Evolutionary conservation across 345 rosid species (phyloP), one percentile per base, ranked within the genome.

Genomic region (Ricinus communis): DNA sequence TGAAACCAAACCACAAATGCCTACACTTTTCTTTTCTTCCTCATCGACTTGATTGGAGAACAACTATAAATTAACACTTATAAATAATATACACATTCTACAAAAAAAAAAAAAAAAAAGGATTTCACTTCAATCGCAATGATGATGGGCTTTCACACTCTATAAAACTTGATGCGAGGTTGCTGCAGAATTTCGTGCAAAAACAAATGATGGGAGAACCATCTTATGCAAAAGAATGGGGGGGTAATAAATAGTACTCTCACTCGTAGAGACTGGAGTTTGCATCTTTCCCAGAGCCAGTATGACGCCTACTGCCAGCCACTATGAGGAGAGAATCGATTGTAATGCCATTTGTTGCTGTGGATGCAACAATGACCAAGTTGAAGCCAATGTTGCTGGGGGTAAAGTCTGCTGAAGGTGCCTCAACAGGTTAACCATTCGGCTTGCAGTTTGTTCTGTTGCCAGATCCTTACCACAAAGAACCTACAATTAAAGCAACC

Each of bases 401-500:
- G 99, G 99, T 65, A 96, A 78, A 5, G 98, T 93, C 81, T 88
- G 94, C 81, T 91, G 97, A 60, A 96, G 97, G 80, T 93, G 96
- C 79, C 93, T 88, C 73, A 96, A 83, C 73, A 96, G 80, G 77
- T 80, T 89, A 8, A 91, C 83, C 95, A 96, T 96, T 55, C 97
- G 82, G 58, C 87, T 77, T 71, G 84, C 79, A 10, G 99, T 96
- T 73, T 87, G 90, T 74, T 91, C 96, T 19, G 94, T 89, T 43
- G 90, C 99, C 71, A 96, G 83, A 82, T 96, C 98, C 78, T 89
- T 96, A 36, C 98, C 96, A 61, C 98, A 90, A 45, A 96, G 83
- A 60, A 93, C 96, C 99, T 96, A 61, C 69, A 73, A 9, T 56
- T 76, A 40, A 66, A 65, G n/a, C 31, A 46, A 59, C 31, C n/a